Conservation (phyloP, 2,329 filamentous ascomycete genomes). For the Penicillium sp. region DNA sequence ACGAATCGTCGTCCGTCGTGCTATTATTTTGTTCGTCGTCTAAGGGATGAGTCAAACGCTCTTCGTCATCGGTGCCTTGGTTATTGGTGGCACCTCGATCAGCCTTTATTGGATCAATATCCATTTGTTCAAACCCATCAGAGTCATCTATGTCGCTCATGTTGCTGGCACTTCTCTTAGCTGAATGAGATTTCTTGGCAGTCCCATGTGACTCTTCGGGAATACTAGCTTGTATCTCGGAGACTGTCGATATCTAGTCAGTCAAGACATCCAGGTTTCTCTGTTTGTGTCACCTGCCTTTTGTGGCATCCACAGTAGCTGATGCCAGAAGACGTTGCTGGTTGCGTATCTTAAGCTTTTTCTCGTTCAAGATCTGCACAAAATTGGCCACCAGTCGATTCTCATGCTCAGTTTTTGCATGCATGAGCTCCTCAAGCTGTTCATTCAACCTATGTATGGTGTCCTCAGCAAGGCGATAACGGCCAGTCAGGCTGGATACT, state of each 20-base stretch:
- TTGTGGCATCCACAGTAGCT: constrained; percentile 44
- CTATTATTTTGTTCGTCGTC: constrained; percentile 32
- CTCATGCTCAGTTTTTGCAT: constrained; percentile 56
- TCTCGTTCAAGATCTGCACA: constrained; percentile 57
- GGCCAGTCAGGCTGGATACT: constrained; percentile 40
- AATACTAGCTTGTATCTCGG: constrained; percentile 22
- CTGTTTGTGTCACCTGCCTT: constrained; percentile 25
- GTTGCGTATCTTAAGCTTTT: constrained; percentile 63
- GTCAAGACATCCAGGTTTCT: neutral
- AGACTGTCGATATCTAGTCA: constrained; percentile 17
- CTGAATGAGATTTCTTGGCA: constrained; percentile 11
- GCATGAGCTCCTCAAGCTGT: constrained; percentile 57
- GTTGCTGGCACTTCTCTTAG: constrained; percentile 29
- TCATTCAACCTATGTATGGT: constrained; percentile 50
- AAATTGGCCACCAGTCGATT: constrained; percentile 58
- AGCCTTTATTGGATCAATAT: constrained; percentile 24
- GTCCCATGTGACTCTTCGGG: constrained; percentile 11
- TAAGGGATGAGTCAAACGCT: constrained; percentile 28
- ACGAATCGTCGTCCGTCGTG: constrained; percentile 29
- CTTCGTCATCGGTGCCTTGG: constrained; percentile 26
- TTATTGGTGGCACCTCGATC: constrained; percentile 11
- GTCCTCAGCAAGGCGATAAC: constrained; percentile 46
- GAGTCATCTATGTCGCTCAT: constrained; percentile 25
- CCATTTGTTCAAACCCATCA: constrained; percentile 38
- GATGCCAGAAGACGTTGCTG: constrained; percentile 56